These are phyloP conservation scores for Sugiyamaella boreocaroliniensis DNA, from an alignment of 805 yeast species.

Conservation along the genomic window DNA sequence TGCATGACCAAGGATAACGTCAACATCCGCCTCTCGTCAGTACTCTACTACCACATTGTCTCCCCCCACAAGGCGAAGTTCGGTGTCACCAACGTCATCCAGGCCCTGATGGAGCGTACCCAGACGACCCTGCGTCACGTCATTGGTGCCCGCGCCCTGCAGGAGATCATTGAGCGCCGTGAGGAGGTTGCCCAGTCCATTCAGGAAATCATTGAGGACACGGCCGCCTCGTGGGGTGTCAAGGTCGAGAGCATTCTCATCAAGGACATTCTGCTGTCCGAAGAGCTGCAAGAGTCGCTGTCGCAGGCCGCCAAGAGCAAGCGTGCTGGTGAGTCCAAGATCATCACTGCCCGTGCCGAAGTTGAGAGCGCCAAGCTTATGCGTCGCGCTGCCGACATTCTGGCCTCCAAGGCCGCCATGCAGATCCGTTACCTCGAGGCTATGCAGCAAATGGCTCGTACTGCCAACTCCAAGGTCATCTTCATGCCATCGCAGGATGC, in stretches of 20 bases:
- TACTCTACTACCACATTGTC: slow-evolving; percentile 57
- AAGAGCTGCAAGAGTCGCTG: slow-evolving; percentile 50
- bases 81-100: slow-evolving; percentile 47
- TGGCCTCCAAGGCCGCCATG: slow-evolving; percentile 70
- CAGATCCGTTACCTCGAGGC: slow-evolving; percentile 73
- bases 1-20: slow-evolving; percentile 71
- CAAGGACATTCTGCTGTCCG: slow-evolving; percentile 55
- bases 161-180: slow-evolving; percentile 66
- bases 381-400: slow-evolving; percentile 73
- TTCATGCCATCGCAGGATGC: slow-evolving; percentile 56
- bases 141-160: slow-evolving; percentile 56
- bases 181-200: slow-evolving; percentile 65
- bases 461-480: slow-evolving; percentile 58
- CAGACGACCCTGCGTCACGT: slow-evolving; percentile 71
- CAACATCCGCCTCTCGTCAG: slow-evolving; percentile 54
- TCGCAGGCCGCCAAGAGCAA: slow-evolving; percentile 72
- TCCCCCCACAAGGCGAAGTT: slow-evolving; percentile 63
- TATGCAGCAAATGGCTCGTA: slow-evolving; percentile 64
- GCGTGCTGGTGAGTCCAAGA: slow-evolving; percentile 70
- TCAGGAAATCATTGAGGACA: slow-evolving; percentile 51
- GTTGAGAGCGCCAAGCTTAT: slow-evolving; percentile 68
- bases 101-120: slow-evolving; percentile 58
- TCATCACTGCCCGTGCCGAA: slow-evolving; percentile 68
- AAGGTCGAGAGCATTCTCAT: slow-evolving; percentile 59
- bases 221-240: slow-evolving; percentile 68